A percentile compares a stretch with the other conserved stretches of the same genome.
These are phyloP conservation scores for Pseudogymnoascus sp. DNA, from an alignment of 2,329 filamentous ascomycete genomes.

Conservation along the genomic window DNA sequence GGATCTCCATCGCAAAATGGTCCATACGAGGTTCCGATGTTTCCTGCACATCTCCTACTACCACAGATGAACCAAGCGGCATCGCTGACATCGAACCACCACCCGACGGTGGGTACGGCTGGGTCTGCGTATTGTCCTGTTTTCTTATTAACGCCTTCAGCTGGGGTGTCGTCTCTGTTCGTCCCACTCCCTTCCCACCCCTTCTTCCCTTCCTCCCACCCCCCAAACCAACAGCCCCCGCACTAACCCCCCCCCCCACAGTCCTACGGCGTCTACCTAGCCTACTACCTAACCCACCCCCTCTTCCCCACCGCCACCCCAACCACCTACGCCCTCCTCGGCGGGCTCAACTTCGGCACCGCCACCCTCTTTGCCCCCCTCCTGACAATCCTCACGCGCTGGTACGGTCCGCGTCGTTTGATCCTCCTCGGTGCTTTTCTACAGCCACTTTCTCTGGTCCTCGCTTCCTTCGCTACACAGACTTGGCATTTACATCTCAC, in stretches of 20 bases:
- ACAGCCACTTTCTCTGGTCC: conserved; percentile 41
- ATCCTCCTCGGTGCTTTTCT: conserved; percentile 42
- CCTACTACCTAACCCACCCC: conserved; percentile 43
- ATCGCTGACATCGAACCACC: conserved; percentile 18
- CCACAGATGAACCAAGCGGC: conserved; percentile 11
- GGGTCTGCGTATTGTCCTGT: conserved; percentile 19
- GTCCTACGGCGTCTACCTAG: conserved; percentile 47
- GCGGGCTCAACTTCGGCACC: conserved; percentile 42
- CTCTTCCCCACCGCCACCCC: conserved; percentile 42
- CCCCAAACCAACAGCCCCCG: background rate
- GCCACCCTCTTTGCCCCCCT: conserved; percentile 44
- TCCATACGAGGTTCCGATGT: background rate
- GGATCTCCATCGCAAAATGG: background rate
- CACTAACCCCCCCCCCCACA: conserved; percentile 16
- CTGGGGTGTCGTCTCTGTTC: conserved; percentile 32
- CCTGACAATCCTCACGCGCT: conserved; percentile 39
- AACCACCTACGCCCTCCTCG: conserved; percentile 51
- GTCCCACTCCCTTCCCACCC: background rate
- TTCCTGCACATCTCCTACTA: background rate
- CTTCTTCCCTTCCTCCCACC: background rate
- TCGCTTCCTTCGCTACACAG: conserved; percentile 40
- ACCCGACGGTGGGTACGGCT: conserved; percentile 43
- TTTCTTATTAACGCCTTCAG: conserved; percentile 22
- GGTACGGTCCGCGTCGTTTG: conserved; percentile 39
- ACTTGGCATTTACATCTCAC: conserved; percentile 54